phyloP scores from a whole-genome alignment of 371 early-diverging fungal species.

The Dinochytrium kinnereticum region DNA sequence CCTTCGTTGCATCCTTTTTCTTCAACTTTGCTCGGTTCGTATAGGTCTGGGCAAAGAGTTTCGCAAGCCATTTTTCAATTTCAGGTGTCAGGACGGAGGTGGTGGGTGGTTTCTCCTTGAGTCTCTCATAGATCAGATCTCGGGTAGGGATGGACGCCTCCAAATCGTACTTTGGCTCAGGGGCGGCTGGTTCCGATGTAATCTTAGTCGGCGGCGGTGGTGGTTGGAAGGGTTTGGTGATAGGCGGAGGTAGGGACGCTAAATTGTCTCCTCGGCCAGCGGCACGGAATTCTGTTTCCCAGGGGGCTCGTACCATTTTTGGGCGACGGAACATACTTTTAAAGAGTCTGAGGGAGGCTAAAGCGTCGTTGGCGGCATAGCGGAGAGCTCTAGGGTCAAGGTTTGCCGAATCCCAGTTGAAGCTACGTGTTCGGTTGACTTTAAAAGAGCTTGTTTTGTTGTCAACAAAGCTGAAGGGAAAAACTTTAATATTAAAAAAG shows the following conservation, averaged over 20 bases:
- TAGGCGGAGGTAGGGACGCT: neutral
- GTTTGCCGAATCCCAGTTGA: conserved; percentile 6
- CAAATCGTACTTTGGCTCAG: neutral
- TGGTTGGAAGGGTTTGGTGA: no score
- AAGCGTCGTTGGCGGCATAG: conserved; percentile 32
- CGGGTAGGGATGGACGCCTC: neutral
- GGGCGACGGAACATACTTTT: conserved; percentile 22
- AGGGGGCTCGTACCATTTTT: neutral
- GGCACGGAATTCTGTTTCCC: neutral
- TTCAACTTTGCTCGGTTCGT: neutral
- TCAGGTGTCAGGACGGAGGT: neutral
- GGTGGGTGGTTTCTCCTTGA: neutral
- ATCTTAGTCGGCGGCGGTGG: no score
- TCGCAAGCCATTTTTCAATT: neutral
- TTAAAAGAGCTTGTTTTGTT: neutral
- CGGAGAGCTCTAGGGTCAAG: conserved; percentile 5
- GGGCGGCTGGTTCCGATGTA: neutral
- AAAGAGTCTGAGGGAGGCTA: conserved; percentile 21
- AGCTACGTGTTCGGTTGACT: conserved; percentile 9
- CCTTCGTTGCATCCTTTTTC: neutral
- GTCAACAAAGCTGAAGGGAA: neutral
- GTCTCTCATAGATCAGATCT: neutral
- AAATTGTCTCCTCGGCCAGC: neutral
- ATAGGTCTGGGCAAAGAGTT: neutral
- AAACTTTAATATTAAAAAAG: no score